Base-by-base conservation (phyloP, 768 basidiomycete genomes). In the Trametes gibbosa region DNA sequence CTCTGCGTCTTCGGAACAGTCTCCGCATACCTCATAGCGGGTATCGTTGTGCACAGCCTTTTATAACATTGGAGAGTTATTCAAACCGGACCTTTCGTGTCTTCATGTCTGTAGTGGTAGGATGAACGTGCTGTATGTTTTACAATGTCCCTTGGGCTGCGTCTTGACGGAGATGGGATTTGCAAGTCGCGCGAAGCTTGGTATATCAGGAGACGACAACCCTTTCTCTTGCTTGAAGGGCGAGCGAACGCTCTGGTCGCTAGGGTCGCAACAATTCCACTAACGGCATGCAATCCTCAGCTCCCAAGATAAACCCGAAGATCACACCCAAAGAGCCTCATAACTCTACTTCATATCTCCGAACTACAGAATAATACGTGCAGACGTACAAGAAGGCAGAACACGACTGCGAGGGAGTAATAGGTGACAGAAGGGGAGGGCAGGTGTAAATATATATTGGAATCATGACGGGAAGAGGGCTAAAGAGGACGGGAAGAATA, bases 1-100 rank as follows among this genome's bases (percentile, higher is more conserved):
- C 16, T 65, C 64, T 23, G 46, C 21, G 41, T 62, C 71, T 23
- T 63, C 65, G 1, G 39, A 51, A 16, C 56, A 51, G 27, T 35
- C 56, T 0, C 51, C 56, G 24, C 52, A 40, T 21, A 39, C 50
- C 29, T 41, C 42, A 23, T 49, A 60, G 47, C 34, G n/a, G 29
- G 10, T 32, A 5, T 32, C 29, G 29, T 32, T 12, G 7, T 25
- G 9, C 14, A 7, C 21, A 41, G 52, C 27, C 54, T 21, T 43
- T 34, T 25, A 8, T 1, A 17, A 2, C 21, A 25, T 37, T 54
- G 21, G 41, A 16, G 19, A 23, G 19, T 32, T 19, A 16, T 34
- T 25, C 17, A 10, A 32, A 37, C 19, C 23, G 42, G 34, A 25
- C 43, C 42, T 24, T 19, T 46, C 24, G 16, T 10, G 16, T 34